Base-by-base conservation (phyloP, 208 protist genomes). In the Crithidia acanthocephali region DNA sequence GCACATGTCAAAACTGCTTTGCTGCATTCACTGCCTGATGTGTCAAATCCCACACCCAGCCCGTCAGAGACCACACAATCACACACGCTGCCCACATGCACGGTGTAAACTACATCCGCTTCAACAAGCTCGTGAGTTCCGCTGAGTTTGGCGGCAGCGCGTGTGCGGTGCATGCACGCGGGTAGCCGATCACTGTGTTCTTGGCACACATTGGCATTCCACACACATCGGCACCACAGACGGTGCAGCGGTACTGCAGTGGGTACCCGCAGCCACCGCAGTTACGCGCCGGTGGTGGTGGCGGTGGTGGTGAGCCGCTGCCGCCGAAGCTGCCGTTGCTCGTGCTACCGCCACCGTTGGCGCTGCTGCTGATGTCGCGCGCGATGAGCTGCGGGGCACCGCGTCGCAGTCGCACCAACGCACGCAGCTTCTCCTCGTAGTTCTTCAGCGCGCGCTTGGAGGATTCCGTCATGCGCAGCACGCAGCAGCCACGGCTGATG, bases 141-240 rank as follows among this genome's bases (percentile, higher is more conserved):
- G 35, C 10, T 27, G n/a, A 42, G 28, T 65, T 52, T 8, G 42
- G 44, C 40, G 44, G 28, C 64, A 63, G 22, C 20, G 16, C 32
- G 27, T 79, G 66, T 32, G 42, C 15, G 4, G 70, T 72, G 71
- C 90, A 95, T 11, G 87, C 85, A 20, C 65, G 62, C 1, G 90
- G 90, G 66, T 95, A 95, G 18, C 90, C 90, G 3, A 69, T 37
- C 27, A 90, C 77, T 10, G 61, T 50, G 9, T 59, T 74, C 45
- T 65, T 68, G 2, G 68, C 77, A 47, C 90, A 95, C 62, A 58
- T 71, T 11, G 67, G 61, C 20, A 65, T 77, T 1, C 85, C 87
- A 61, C 90, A 95, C 16, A 95, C 64, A 13, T 90, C 74, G 3
- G 90, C 90, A 2, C 87, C 87, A 56, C 90, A 95, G 56, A 90